Base-by-base conservation (phyloP, 441 rosid species). In the Flueggea neowawraea region DNA sequence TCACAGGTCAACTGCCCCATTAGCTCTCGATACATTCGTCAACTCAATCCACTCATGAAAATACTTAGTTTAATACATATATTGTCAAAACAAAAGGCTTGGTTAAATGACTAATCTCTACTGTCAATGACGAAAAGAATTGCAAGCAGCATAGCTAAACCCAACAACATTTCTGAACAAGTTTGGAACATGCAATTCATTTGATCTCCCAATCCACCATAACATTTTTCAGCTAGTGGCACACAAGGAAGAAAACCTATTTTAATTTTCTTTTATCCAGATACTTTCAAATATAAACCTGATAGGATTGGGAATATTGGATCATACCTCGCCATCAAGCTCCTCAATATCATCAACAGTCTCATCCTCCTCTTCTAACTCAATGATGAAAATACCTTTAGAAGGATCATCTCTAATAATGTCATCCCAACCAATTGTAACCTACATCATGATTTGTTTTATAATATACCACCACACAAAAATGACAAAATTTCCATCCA, bases 371-470 rank as follows among this genome's bases (percentile, higher is more conserved):
- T 84, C 91, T 72, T 80, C 86, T 51, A 84, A 75, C 73, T 93
- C 98, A 79, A 87, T 86, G 66, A 82, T 80, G 78, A 93, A 93
- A 61, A 93, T 80, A 54, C 90, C 93, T 85, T 73, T 87, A 52
- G 65, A 69, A n/a, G 84, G 81, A 61, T 93, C 95, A 33, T 86
- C 93, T 69, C 74, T 79, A 62, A 79, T 69, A 59, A 81, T 84
- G 65, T 84, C 87, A 73, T 88, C 91, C 88, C 91, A 80, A 56
- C 81, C 86, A 61, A 93, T 93, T 65, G 80, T 84, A 68, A 88
- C 73, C 96, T 93, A 59, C 10, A 31, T 15, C 9, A 12, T 17
- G 41, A 61, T 10, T 4, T 32, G n/a, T 43, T 28, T 6, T 14
- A 33, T 0, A 16, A n/a, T 4, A 57, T 53, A 57, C 41, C 52